Percentiles rank a stretch among this genome's conserved stretches.
Conservation (phyloP, 257 asterid genomes). For the Nicotiana sylvestris region DNA sequence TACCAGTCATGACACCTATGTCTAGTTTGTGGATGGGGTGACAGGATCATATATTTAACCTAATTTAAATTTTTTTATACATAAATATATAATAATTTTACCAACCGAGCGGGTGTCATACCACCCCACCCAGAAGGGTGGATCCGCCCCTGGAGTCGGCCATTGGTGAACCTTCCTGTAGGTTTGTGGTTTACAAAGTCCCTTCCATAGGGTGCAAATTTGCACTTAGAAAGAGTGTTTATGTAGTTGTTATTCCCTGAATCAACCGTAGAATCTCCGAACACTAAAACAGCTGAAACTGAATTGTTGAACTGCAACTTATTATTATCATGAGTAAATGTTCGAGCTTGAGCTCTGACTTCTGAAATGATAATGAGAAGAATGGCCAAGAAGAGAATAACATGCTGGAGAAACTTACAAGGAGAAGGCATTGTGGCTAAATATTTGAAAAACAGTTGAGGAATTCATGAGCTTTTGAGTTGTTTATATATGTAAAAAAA, state of each 20-base stretch:
- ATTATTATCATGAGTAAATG: not conserved
- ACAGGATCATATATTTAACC: no score
- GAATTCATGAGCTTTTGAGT: not conserved
- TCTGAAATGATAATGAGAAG: not conserved
- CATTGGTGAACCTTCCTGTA: constrained; percentile 71
- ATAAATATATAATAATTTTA: no score
- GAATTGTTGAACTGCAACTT: constrained; percentile 13
- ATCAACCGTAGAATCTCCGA: constrained; percentile 81
- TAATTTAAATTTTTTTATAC: no score
- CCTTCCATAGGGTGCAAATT: constrained; percentile 63
- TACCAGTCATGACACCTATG: no score
- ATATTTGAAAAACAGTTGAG: not conserved
- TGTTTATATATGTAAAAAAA: not conserved
- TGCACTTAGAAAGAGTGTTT: constrained; percentile 27
- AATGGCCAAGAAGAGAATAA: not conserved
- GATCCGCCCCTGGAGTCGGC: constrained; percentile 26
- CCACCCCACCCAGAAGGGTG: no score
- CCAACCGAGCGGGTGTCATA: no score
- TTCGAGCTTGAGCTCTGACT: not conserved
- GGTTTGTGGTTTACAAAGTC: constrained; percentile 45
- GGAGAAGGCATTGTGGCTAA: not conserved
- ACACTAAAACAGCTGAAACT: constrained; percentile 40
- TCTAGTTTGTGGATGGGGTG: no score
- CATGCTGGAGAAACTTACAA: not conserved
- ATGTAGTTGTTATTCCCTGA: constrained; percentile 65